Base-by-base conservation (phyloP, 2,329 filamentous ascomycete genomes). In the Aspergillus sojae region DNA sequence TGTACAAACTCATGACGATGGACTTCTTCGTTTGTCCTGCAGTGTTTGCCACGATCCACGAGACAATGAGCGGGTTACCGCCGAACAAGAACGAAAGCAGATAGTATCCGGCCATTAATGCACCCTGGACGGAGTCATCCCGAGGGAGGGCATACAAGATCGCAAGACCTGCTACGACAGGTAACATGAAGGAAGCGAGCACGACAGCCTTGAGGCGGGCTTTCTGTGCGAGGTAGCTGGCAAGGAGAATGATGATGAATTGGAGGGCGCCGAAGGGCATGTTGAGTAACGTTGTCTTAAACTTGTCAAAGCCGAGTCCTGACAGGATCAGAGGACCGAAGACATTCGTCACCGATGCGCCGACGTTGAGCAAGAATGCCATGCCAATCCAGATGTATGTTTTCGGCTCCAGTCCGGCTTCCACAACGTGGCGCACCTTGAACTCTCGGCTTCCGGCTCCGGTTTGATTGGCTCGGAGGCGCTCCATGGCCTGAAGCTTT, bases 31-130 rank as follows among this genome's bases (percentile, higher is more conserved):
- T 90, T 19, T 84, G 86, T 7, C 89, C 89, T 0, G 82, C 89
- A 0, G 88, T 90, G 73, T 91, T 91, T 9, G 85, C 87, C 6
- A 91, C 83, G 62, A 91, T 88, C 89, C 89, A 92, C 0, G 86
- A 84, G 0, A 91, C 85, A 30, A 90, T 85, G 11, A 91, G 78
- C 0, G 88, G 88, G 68, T 89, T 90, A 1, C 84, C 86, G 1
- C 87, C 87, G 65, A 88, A 91, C 10, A 91, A 78, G 73, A 90
- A 91, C 0, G 87, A 85, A 0, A 90, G 81, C 2, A 91, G 79
- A 68, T 91, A 91, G 74, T 90, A 91, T 0, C 84, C 88, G 0
- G 81, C 83, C 2, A 91, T 79, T 2, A 89, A 71, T 0, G 81
- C 76, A 0, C 82, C 79, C 52, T 81, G 79, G n/a, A 82, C 74